These are phyloP conservation scores for Neofusicoccum cordaticola DNA, from an alignment of 2,329 filamentous ascomycete genomes.

Conservation along the genomic window DNA sequence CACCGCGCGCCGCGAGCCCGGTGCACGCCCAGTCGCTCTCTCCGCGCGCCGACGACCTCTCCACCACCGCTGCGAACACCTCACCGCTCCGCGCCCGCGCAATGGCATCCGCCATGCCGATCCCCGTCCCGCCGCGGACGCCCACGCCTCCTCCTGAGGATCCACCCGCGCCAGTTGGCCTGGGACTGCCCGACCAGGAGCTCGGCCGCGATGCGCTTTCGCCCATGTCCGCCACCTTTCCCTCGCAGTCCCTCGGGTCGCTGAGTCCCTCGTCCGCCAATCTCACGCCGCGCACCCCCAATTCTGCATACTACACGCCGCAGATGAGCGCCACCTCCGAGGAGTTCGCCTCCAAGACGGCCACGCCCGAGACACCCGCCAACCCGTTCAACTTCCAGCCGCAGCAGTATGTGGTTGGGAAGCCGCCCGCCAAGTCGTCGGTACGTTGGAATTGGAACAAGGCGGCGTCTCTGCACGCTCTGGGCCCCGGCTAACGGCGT, in stretches of 20 bases:
- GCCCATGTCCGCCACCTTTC: slow-evolving; percentile 39
- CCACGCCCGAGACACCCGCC: slow-evolving; percentile 70
- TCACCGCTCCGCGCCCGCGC: slow-evolving; percentile 20
- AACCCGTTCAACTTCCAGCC: slow-evolving; percentile 96
- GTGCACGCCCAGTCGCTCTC: background rate
- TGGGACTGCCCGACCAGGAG: slow-evolving; percentile 30
- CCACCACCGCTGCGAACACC: slow-evolving; percentile 21
- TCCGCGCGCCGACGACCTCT: slow-evolving; percentile 6
- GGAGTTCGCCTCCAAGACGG: slow-evolving; percentile 41
- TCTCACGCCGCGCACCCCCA: slow-evolving; percentile 29
- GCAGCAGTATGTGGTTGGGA: slow-evolving; percentile 46
- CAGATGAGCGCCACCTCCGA: slow-evolving; percentile 22
- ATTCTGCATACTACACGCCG: slow-evolving; percentile 27
- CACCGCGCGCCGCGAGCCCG: background rate
- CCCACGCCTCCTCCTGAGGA: slow-evolving; percentile 62
- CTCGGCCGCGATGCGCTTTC: slow-evolving; percentile 35
- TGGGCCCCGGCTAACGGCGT: background rate
- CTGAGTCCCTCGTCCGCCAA: slow-evolving; percentile 49
- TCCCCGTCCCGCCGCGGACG: slow-evolving; percentile 60
- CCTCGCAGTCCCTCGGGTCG: slow-evolving; percentile 21
- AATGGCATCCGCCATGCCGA: slow-evolving; percentile 59
- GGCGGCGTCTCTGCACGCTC: background rate
- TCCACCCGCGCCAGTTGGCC: slow-evolving; percentile 30
- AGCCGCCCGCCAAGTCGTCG: slow-evolving; percentile 74
- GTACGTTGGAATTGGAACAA: slow-evolving; percentile 47